phyloP scores from a whole-genome alignment of 805 yeast genomes.

The Candida tallmaniae region DNA sequence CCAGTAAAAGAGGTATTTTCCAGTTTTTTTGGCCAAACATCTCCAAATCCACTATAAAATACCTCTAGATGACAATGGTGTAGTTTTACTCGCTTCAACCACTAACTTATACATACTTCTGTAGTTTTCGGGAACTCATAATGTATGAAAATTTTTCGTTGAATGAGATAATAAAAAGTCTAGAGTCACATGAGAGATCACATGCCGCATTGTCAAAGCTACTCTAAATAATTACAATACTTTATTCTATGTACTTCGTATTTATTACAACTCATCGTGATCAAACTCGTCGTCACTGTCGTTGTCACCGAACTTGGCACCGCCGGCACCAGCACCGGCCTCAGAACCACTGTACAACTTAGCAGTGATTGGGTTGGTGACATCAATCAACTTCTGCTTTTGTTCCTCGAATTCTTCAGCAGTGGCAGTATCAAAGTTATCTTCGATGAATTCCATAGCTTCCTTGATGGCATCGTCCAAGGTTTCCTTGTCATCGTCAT shows the following conservation, averaged over 20 bases:
- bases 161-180: neutral
- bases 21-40: no score
- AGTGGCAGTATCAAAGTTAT: conserved; percentile 73
- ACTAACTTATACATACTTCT: conserved; percentile 33
- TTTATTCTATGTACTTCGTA: no score
- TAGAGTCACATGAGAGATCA: no score
- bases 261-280: conserved; percentile 43
- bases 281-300: conserved; percentile 43
- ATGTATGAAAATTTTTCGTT: conserved; percentile 7
- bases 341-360: conserved; percentile 60
- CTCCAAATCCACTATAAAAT: no score
- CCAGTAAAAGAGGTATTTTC: no score
- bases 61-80: no score
- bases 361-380: conserved; percentile 89
- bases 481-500: conserved; percentile 88
- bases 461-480: conserved; percentile 84
- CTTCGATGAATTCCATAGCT: conserved; percentile 83
- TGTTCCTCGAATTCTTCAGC: conserved; percentile 93
- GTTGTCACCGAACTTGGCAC: conserved; percentile 40
- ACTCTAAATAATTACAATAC: no score
- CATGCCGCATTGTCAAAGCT: no score
- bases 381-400: conserved; percentile 67
- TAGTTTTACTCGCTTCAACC: no score
- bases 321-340: conserved; percentile 29
- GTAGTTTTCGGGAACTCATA: conserved; percentile 25